phyloP scores from a whole-genome alignment of 2,329 filamentous ascomycete species.

The Coniella vitis region DNA sequence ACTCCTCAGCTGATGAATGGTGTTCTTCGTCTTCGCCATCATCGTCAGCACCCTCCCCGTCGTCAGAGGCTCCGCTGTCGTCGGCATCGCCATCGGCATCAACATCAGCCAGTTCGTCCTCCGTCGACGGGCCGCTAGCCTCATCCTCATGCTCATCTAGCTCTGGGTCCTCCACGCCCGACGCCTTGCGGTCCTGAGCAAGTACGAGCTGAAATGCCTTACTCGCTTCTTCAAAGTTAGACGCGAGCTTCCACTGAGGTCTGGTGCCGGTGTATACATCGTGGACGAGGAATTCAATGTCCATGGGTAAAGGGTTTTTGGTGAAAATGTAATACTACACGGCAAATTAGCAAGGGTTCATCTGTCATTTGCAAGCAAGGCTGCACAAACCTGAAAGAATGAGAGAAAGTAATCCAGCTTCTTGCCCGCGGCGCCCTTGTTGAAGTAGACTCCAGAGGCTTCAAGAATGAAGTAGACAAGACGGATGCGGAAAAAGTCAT shows the following conservation, averaged over 20 bases:
- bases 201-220: slow-evolving; percentile 82
- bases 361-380: too few species aligned
- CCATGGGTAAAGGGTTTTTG: slow-evolving; percentile 87
- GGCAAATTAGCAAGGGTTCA: background rate
- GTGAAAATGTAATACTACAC: slow-evolving; percentile 84
- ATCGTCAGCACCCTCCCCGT: slow-evolving; percentile 47
- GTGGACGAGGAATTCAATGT: slow-evolving; percentile 93
- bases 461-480: slow-evolving; percentile 85
- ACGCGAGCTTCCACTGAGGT: slow-evolving; percentile 86
- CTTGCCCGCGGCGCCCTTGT: slow-evolving; percentile 86
- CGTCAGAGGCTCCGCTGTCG: slow-evolving; percentile 45
- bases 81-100: slow-evolving; percentile 54
- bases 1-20: slow-evolving; percentile 46
- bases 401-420: slow-evolving; percentile 96
- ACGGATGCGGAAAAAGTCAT: slow-evolving; percentile 94
- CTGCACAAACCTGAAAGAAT: slow-evolving; percentile 67
- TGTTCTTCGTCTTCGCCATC: slow-evolving; percentile 53
- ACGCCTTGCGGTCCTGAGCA: slow-evolving; percentile 78
- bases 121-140: slow-evolving; percentile 63
- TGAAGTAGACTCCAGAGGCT: slow-evolving; percentile 94
- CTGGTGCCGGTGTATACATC: slow-evolving; percentile 81
- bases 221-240: slow-evolving; percentile 74
- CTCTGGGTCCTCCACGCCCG: slow-evolving; percentile 64
- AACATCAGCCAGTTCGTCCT: slow-evolving; percentile 59
- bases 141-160: slow-evolving; percentile 64